Evolutionary conservation across 2,329 filamentous ascomycete species (phyloP).

Genomic region (Penicillium sp.): DNA sequence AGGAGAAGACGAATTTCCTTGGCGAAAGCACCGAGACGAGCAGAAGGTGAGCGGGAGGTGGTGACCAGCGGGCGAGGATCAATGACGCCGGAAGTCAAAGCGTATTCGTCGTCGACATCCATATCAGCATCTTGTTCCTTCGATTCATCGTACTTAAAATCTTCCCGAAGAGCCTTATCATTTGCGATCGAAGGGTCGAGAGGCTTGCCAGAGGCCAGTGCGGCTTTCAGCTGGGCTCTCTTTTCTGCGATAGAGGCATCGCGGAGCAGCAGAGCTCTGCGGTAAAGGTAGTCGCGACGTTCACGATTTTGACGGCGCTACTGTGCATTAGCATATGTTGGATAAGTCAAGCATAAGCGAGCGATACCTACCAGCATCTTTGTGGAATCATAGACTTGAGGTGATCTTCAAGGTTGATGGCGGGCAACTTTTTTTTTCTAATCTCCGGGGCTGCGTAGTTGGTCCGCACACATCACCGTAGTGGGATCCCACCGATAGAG

Average conservation of each 20-base stretch:
- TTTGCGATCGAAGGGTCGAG: constrained; percentile 79
- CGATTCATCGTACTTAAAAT: constrained; percentile 93
- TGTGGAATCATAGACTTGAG: constrained; percentile 8
- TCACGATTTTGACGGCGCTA: constrained; percentile 72
- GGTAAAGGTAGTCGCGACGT: constrained; percentile 84
- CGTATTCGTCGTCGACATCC: constrained; percentile 89
- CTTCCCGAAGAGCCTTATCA: constrained; percentile 77
- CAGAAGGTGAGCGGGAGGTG: constrained; percentile 83
- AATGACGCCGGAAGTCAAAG: constrained; percentile 82
- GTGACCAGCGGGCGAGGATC: constrained; percentile 88
- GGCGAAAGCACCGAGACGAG: constrained; percentile 80
- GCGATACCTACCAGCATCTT: constrained; percentile 34
- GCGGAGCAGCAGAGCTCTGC: constrained; percentile 78
- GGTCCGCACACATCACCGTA: constrained; percentile 26
- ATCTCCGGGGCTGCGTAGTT: constrained; percentile 30
- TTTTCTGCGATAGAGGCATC: constrained; percentile 94
- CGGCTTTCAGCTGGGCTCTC: constrained; percentile 78
- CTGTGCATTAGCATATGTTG: constrained; percentile 1
- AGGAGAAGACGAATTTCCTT: constrained; percentile 85
- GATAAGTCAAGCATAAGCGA: background rate
- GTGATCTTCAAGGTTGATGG: constrained; percentile 9
- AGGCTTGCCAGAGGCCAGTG: constrained; percentile 84
- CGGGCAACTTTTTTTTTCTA: constrained; percentile 41
- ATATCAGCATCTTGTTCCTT: constrained; percentile 71
- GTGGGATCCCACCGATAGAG: constrained; percentile 34